Conservation (phyloP, 2,329 filamentous ascomycete genomes). For the Thielaviopsis ethacetica region DNA sequence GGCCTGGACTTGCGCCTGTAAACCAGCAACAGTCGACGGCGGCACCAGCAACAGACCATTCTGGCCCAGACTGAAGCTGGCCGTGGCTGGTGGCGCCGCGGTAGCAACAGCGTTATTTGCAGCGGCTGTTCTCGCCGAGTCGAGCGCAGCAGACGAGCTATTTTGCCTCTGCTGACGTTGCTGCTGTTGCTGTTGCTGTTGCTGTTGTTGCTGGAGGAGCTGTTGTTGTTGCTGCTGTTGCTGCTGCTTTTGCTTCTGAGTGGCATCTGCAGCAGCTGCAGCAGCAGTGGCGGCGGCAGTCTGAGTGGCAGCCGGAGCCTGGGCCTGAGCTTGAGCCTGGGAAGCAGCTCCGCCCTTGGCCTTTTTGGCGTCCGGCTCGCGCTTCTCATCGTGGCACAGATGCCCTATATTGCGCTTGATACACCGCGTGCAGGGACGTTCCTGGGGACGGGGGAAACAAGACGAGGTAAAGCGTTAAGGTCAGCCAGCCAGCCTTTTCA, state of each 20-base stretch:
- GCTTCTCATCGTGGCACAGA: constrained; percentile 92
- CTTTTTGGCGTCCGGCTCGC: constrained; percentile 69
- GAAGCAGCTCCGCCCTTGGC: constrained; percentile 44
- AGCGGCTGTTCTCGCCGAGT: neutral
- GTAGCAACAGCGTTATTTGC: constrained; percentile 13
- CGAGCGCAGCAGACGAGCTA: neutral
- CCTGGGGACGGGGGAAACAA: constrained; percentile 35
- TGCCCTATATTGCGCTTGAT: constrained; percentile 98
- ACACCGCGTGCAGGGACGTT: constrained; percentile 91
- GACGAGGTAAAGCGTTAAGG: constrained; percentile 16
- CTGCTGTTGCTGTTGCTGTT: constrained; percentile 16
- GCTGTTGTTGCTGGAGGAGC: constrained; percentile 17
- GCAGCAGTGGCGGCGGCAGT: neutral
- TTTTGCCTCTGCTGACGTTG: neutral
- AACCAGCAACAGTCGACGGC: constrained; percentile 50
- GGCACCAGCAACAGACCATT: constrained; percentile 49
- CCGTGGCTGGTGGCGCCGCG: constrained; percentile 1
- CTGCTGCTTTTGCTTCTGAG: constrained; percentile 18
- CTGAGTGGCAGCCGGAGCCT: neutral
- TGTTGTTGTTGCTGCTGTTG: constrained; percentile 15
- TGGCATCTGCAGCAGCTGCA: neutral
- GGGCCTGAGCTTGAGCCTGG: neutral
- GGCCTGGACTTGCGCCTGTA: constrained; percentile 33
- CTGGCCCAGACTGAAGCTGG: constrained; percentile 27
- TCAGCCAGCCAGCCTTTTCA: constrained; percentile 15